A percentile compares a stretch with the other conserved stretches of the same genome.
These are phyloP conservation scores for Fistulifera solaris DNA, from an alignment of 108 stramenopile species.

Conservation along the genomic window DNA sequence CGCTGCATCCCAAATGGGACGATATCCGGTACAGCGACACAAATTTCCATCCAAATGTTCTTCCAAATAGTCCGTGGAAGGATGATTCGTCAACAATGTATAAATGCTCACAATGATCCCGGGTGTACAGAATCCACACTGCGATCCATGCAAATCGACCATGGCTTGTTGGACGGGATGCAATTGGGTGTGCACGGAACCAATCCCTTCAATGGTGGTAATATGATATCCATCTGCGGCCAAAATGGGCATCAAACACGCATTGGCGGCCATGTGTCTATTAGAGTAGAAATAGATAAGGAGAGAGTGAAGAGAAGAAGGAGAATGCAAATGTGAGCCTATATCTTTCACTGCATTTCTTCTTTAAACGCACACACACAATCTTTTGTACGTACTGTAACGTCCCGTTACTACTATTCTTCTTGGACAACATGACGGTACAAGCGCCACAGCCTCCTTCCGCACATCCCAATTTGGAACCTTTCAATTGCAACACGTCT, in stretches of 20 bases:
- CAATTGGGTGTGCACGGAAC: slow-evolving; percentile 52
- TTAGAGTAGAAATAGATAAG: background rate
- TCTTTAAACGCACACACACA: no score
- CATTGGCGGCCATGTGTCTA: slow-evolving; percentile 75
- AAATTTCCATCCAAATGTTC: slow-evolving; percentile 93
- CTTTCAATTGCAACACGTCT: slow-evolving; percentile 47
- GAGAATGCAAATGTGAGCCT: background rate
- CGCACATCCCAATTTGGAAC: slow-evolving; percentile 79
- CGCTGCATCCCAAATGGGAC: slow-evolving; percentile 95
- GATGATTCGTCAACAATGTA: slow-evolving; percentile 60
- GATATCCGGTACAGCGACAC: slow-evolving; percentile 93
- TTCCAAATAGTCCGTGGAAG: slow-evolving; percentile 49
- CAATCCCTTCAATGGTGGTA: slow-evolving; percentile 90
- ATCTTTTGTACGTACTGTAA: slow-evolving; percentile 6
- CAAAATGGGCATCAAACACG: slow-evolving; percentile 86
- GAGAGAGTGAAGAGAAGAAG: background rate
- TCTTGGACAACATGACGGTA: slow-evolving; percentile 56
- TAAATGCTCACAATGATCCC: slow-evolving; percentile 92
- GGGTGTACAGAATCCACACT: slow-evolving; percentile 96
- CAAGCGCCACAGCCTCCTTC: slow-evolving; percentile 96
- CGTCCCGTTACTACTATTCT: background rate
- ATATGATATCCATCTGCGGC: slow-evolving; percentile 81
- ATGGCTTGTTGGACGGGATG: slow-evolving; percentile 91
- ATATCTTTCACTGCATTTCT: no score
- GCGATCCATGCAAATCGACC: slow-evolving; percentile 89